Conservation (phyloP, 257 asterid genomes). For the Phtheirospermum japonicum region DNA sequence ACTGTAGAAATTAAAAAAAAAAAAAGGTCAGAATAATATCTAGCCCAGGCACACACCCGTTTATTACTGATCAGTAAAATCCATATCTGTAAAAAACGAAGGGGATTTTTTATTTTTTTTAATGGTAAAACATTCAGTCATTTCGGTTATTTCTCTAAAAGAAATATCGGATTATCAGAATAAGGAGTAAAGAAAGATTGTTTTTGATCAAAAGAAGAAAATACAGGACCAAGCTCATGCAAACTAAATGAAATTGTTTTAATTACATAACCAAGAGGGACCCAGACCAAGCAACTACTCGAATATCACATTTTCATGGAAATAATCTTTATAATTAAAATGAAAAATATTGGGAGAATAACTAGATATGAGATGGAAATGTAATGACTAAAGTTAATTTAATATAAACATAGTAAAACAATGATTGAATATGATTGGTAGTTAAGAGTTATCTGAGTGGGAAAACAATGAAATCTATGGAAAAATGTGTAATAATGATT, state of each 20-base stretch:
- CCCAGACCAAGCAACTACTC: background rate
- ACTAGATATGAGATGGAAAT: background rate
- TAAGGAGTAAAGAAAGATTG: background rate
- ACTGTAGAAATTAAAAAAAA: constrained; percentile 27
- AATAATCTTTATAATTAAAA: no score
- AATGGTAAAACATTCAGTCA: no score
- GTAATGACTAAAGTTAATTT: no score
- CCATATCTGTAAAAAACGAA: no score
- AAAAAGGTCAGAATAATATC: constrained; percentile 14
- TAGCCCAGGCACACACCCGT: background rate
- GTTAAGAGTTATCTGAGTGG: background rate
- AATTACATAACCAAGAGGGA: background rate
- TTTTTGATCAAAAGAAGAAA: background rate
- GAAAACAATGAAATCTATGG: no score
- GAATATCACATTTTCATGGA: background rate
- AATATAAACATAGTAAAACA: background rate
- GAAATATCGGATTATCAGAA: background rate
- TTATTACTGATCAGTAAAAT: no score
- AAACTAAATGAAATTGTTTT: background rate
- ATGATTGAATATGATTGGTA: background rate
- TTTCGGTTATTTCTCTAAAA: background rate
- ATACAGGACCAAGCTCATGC: background rate
- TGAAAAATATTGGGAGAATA: background rate
- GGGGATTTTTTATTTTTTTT: no score
- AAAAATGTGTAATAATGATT: background rate